Base-by-base conservation (phyloP, 163 green algal genomes). In the Scenedesmus sp. region DNA sequence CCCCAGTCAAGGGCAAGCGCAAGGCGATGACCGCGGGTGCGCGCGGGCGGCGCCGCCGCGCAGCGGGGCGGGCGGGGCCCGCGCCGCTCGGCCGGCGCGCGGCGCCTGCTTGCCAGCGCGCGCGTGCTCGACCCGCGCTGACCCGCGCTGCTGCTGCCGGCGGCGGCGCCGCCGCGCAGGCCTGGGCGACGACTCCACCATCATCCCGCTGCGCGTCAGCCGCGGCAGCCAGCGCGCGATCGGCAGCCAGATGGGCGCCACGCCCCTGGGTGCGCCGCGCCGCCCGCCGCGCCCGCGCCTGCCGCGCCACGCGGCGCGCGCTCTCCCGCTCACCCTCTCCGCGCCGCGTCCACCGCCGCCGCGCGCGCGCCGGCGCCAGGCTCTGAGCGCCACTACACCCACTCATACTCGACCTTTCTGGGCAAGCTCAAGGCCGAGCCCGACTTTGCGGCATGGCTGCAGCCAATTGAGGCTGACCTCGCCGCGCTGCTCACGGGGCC, bases 211-310 rank as follows among this genome's bases (percentile, higher is more conserved):
- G 36, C 78, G 82, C 50, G 47, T 91, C 3, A 83, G 75, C 7
- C 83, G 89, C 2, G 90, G 89, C 36, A 71, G 66, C 5, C 87
- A 93, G 70, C 74, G 90, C 14, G 89, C 88, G 7, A 88, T 94
- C 15, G 90, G 89, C 45, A 80, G 60, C 56, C 70, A 84, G 42
- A 94, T 94, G 90, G 84, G 91, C 56, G 78, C 70, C 69, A 93
- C 90, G 3, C 81, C 83, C 4, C 75, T 88, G 22, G 90, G 89
- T 85, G 82, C 58, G 83, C 24, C 20, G 48, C 7, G 18, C 48
- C 29, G 50, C 4, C 22, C 20, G 5, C 20, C 5, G 50, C 50
- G 9, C 4, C 22, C 10, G 6, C 20, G 50, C 18, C 20, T 10
- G 5, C 18, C 50, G 9, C 10, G 10, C 14, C 50, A 14, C 50